phyloP scores from a whole-genome alignment of 1,284 basidiomycete species.

The Melanopsichium pennsylvanicum region DNA sequence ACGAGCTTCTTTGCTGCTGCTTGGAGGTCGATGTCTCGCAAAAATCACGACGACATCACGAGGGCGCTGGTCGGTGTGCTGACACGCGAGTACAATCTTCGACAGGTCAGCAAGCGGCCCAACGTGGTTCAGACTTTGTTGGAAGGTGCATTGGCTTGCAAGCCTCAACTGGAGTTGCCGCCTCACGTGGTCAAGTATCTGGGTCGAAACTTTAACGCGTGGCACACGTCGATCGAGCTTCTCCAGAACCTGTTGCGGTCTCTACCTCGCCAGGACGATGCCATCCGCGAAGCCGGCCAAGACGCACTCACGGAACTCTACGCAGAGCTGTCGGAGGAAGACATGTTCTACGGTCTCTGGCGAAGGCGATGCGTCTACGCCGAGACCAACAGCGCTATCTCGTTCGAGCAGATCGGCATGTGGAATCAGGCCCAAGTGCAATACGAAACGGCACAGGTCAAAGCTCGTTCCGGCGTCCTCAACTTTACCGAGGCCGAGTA shows the following conservation, averaged over 20 bases:
- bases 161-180: conserved; percentile 85
- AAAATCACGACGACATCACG: conserved; percentile 88
- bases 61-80: conserved; percentile 88
- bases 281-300: conserved; percentile 82
- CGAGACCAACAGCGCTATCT: conserved; percentile 91
- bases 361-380: conserved; percentile 83
- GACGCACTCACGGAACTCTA: conserved; percentile 95
- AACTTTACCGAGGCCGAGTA: conserved; percentile 96
- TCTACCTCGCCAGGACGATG: conserved; percentile 74
- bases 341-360: conserved; percentile 97
- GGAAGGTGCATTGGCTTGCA: conserved; percentile 82
- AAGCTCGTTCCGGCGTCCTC: conserved; percentile 81
- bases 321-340: conserved; percentile 93
- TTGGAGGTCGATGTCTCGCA: conserved; percentile 84
- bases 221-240: conserved; percentile 90
- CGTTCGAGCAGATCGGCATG: conserved; percentile 96
- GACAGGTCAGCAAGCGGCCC: conserved; percentile 87
- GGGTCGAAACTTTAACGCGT: conserved; percentile 93
- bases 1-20: conserved; percentile 86
- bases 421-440: conserved; percentile 90
- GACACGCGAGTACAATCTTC: conserved; percentile 90
- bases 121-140: conserved; percentile 94
- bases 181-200: conserved; percentile 96
- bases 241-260: conserved; percentile 79
- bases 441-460: conserved; percentile 90